A percentile compares a stretch with the other conserved stretches of the same genome.
Conservation (phyloP, 2,329 filamentous ascomycete species). For the Pseudocercospora ulei region DNA sequence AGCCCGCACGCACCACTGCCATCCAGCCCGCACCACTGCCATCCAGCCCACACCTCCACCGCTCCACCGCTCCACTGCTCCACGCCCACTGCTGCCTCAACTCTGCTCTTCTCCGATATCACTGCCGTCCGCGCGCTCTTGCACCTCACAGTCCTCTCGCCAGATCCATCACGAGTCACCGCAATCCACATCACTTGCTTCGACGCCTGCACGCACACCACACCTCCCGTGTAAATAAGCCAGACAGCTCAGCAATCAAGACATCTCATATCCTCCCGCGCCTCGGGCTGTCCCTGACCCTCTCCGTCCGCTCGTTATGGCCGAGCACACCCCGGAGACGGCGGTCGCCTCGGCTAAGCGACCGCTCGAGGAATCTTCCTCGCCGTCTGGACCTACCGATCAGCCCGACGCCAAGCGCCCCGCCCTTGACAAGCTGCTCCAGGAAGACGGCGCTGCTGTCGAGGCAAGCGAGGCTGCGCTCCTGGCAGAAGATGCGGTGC, state of each 20-base stretch:
- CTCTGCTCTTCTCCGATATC: constrained; percentile 5
- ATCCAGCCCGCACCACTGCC: not conserved
- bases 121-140: constrained; percentile 1
- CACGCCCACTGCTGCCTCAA: constrained; percentile 1
- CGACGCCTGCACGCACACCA: constrained; percentile 8
- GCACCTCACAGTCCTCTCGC: not conserved
- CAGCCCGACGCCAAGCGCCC: constrained; percentile 96
- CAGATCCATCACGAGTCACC: constrained; percentile 3
- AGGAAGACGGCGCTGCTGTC: constrained; percentile 45
- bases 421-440: constrained; percentile 83
- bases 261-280: constrained; percentile 1
- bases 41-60: not conserved
- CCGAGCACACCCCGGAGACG: constrained; percentile 37
- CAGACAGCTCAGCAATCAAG: constrained; percentile 6
- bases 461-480: constrained; percentile 28
- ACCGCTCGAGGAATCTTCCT: constrained; percentile 92
- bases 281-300: not conserved
- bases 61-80: constrained; percentile 1
- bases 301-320: constrained; percentile 22
- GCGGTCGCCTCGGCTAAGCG: constrained; percentile 67
- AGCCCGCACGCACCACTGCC: not conserved
- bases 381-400: constrained; percentile 79
- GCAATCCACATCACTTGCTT: constrained; percentile 6
- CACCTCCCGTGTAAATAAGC: constrained; percentile 8
- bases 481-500: constrained; percentile 29